These are phyloP conservation scores for Zoysia japonica DNA, from an alignment of 176 grass and related monocot species.

Conservation along the genomic window DNA sequence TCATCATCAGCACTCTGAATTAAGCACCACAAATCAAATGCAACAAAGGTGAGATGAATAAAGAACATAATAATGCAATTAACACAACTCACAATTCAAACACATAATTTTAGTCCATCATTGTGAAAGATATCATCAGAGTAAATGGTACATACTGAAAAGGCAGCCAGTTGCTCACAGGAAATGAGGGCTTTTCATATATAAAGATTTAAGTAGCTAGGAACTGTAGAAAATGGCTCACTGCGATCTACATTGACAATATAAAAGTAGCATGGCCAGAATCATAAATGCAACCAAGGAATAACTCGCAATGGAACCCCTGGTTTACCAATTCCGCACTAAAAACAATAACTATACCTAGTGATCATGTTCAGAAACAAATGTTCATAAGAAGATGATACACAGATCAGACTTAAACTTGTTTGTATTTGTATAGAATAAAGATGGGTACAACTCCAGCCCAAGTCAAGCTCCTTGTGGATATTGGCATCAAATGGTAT, in stretches of 20 bases:
- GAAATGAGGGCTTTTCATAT: constrained; percentile 5
- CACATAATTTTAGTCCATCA: neutral
- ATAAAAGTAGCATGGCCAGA: constrained; percentile 3
- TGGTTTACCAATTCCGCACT: constrained; percentile 6
- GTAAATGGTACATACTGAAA: constrained; percentile 11
- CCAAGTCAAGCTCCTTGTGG: constrained; percentile 47
- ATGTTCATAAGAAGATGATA: constrained; percentile 36
- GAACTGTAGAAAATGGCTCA: neutral
- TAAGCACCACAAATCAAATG: constrained; percentile 32
- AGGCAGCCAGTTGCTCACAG: neutral
- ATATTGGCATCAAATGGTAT: constrained; percentile 40
- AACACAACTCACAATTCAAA: constrained; percentile 26
- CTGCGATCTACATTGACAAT: neutral
- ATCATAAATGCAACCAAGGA: constrained; percentile 22
- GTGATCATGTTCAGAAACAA: constrained; percentile 35
- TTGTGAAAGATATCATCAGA: constrained; percentile 17
- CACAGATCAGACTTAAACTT: constrained; percentile 46
- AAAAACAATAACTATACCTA: constrained; percentile 13
- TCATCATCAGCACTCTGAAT: constrained; percentile 75
- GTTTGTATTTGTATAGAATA: constrained; percentile 34
- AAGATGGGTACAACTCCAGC: constrained; percentile 44
- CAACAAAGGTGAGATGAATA: constrained; percentile 30
- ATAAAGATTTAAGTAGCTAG: neutral
- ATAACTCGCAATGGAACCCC: neutral
- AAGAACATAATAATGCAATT: neutral